Evolutionary conservation across 2,329 filamentous ascomycete species (phyloP), one percentile per base, ranked within the genome.

Genomic region (Trichophyton schoenleinii): DNA sequence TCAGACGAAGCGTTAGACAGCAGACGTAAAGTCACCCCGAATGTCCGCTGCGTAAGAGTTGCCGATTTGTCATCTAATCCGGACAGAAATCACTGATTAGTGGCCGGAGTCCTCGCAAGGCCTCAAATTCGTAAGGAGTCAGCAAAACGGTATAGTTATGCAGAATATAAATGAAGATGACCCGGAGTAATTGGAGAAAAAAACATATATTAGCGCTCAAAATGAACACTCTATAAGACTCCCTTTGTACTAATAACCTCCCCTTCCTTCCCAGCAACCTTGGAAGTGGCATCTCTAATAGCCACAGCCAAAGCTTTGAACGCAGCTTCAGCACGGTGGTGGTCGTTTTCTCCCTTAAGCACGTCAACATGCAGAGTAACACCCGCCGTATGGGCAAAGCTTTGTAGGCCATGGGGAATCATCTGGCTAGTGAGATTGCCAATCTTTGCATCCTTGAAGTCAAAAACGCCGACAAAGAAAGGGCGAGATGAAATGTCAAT

Each of bases 191-290:
- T 11, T 20, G 11, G 20, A 11, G 18, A 5, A 20, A 15, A 46
- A 46, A 5, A 20, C 2, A 49, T 13, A 9, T 22, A 52, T 52
- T 52, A 15, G 22, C 46, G 22, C 15, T 34, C 18, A 34, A 53
- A 31, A 9, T 31, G n/a, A 53, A 53, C 49, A 52, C 6, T 58
- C 42, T 61, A 84, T 74, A 96, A 74, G 38, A 95, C 95, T 9
- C 92, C 92, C 82, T 97, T 97, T 7, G 92, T 97, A 78, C 91
- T 96, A 60, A 91, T 89, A 28, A 97, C 86, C 80, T 99, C 94
- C 2, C 90, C 91, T 75, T 95, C 91, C 72, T 87, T 86, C 31
- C 88, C 90, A 55, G 86, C 83, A 57, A 96, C 87, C 67, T 84
- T 81, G 58, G 82, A 81, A 57, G 86, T 92, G 8, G 94, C 94